A percentile compares a stretch with the other conserved stretches of the same genome.
Evolutionary conservation across 2,329 filamentous ascomycete genomes (phyloP).

Genomic region (Colletotrichum sidae): DNA sequence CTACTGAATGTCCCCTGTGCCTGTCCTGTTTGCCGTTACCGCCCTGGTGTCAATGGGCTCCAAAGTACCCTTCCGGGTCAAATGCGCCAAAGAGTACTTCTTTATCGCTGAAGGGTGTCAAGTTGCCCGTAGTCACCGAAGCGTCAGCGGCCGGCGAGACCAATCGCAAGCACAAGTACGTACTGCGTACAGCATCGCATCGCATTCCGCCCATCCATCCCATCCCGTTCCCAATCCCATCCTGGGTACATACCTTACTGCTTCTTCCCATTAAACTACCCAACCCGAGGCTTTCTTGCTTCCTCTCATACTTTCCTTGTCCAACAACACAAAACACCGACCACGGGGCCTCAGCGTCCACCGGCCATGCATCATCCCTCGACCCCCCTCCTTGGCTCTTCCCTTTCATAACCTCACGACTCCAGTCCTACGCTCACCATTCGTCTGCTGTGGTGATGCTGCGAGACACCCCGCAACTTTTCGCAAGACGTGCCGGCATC

Average conservation of each 20-base stretch:
- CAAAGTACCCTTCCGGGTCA: no score
- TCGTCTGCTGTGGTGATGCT: slow-evolving; percentile 21
- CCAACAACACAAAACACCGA: slow-evolving; percentile 32
- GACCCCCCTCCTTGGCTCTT: slow-evolving; percentile 14
- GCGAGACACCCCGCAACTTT: slow-evolving; percentile 27
- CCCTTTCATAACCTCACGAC: slow-evolving; percentile 8
- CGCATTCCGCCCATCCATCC: slow-evolving; percentile 8
- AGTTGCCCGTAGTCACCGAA: slow-evolving; percentile 5
- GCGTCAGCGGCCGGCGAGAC: not conserved
- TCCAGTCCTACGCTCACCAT: not conserved
- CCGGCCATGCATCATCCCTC: slow-evolving; percentile 32
- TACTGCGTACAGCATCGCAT: not conserved
- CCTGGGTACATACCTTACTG: not conserved
- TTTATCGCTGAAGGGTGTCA: no score
- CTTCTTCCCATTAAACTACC: slow-evolving; percentile 13
- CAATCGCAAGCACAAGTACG: no score
- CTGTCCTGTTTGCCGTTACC: no score
- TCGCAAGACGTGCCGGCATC: slow-evolving; percentile 34
- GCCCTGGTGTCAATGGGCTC: no score
- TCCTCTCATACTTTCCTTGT: slow-evolving; percentile 25
- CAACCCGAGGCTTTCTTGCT: slow-evolving; percentile 32
- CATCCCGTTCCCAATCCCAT: slow-evolving; percentile 1
- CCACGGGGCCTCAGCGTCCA: slow-evolving; percentile 33
- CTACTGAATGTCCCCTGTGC: no score
- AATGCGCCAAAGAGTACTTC: no score